phyloP scores from a whole-genome alignment of 2,329 filamentous ascomycete species.

The Hymenoscyphus albidus region DNA sequence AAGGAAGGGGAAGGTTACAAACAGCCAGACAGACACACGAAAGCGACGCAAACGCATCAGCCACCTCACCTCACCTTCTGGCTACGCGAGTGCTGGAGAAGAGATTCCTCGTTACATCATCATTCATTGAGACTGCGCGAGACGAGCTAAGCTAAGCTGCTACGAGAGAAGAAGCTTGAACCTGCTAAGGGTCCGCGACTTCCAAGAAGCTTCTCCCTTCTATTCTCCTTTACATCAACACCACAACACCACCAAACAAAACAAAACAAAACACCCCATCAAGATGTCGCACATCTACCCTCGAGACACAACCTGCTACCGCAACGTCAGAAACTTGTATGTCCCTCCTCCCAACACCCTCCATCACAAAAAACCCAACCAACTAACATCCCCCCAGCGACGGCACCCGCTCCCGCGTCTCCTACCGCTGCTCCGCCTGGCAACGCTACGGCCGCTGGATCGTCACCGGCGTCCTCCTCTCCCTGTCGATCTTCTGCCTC shows the following conservation, averaged over 20 bases:
- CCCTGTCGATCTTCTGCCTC: slow-evolving; percentile 21
- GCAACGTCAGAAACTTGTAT: slow-evolving; percentile 4
- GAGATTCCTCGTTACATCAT: too few species aligned
- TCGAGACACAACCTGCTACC: slow-evolving; percentile 1
- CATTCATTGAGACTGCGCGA: too few species aligned
- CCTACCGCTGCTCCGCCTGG: slow-evolving; percentile 17
- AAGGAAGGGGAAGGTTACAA: too few species aligned
- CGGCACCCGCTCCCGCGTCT: slow-evolving; percentile 2
- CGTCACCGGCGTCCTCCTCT: slow-evolving; percentile 21
- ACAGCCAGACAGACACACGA: too few species aligned
- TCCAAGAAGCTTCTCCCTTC: background rate
- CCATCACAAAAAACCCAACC: background rate
- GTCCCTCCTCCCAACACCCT: background rate
- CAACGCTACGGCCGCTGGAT: slow-evolving; percentile 25
- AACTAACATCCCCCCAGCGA: background rate
- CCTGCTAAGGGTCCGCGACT: background rate
- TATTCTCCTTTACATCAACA: background rate
- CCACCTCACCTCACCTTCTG: too few species aligned
- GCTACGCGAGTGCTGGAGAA: too few species aligned
- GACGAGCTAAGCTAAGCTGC: too few species aligned
- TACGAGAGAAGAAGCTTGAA: too few species aligned
- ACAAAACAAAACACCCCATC: background rate
- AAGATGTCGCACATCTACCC: background rate
- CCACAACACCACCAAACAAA: background rate
- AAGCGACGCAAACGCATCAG: too few species aligned